These are phyloP conservation scores for Sisymbrium irio DNA, from an alignment of 345 rosid genomes.

Conservation along the genomic window DNA sequence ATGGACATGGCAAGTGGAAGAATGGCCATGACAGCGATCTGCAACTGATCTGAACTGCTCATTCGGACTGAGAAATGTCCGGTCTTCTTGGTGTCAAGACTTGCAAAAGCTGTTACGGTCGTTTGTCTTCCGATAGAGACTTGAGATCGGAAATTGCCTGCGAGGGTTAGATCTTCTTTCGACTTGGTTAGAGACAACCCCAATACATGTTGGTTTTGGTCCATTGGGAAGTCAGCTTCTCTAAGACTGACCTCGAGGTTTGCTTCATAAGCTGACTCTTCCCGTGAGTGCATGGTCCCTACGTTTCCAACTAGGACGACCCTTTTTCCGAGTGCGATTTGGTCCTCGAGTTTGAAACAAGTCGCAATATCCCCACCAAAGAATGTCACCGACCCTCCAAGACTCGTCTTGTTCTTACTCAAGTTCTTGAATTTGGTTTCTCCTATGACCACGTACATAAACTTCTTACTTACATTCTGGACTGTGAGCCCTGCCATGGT, in stretches of 20 bases:
- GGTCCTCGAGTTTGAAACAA: constrained; percentile 66
- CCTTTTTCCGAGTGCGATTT: constrained; percentile 61
- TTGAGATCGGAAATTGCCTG: constrained; percentile 66
- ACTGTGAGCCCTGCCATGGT: constrained; percentile 73
- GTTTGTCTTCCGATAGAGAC: constrained; percentile 57
- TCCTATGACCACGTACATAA: constrained; percentile 59
- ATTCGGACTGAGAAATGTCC: constrained; percentile 61
- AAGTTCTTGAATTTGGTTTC: constrained; percentile 69
- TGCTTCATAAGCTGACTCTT: constrained; percentile 73
- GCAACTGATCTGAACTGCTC: constrained; percentile 76
- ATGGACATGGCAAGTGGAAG: constrained; percentile 55
- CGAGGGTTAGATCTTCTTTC: constrained; percentile 64
- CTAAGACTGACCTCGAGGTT: constrained; percentile 64
- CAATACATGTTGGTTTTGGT: constrained; percentile 66
- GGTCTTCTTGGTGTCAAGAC: constrained; percentile 69
- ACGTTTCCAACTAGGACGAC: constrained; percentile 61
- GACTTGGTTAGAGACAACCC: constrained; percentile 74
- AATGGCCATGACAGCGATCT: constrained; percentile 56
- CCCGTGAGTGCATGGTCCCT: constrained; percentile 59
- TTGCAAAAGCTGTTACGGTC: constrained; percentile 60
- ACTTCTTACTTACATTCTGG: constrained; percentile 63
- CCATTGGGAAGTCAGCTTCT: constrained; percentile 74
- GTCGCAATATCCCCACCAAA: constrained; percentile 55
- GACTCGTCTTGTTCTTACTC: constrained; percentile 50
- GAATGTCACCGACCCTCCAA: constrained; percentile 58